Conservation (phyloP, 2,329 filamentous ascomycete genomes). For the Penicillium sp. region DNA sequence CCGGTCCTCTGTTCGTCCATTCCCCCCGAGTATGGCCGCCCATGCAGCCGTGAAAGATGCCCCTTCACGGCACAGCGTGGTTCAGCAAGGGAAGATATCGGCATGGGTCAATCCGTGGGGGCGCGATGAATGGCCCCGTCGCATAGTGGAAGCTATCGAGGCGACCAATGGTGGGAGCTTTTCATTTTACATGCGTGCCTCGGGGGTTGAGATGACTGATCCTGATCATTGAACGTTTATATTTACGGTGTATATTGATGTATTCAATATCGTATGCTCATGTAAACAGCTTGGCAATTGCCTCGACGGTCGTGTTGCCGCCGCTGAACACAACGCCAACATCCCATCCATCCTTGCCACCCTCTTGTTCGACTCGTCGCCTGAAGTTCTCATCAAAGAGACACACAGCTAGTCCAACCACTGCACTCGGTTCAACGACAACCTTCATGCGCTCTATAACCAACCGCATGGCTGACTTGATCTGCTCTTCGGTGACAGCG, state of each 20-base stretch:
- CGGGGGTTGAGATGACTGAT: constrained; percentile 27
- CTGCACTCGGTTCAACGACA: constrained; percentile 83
- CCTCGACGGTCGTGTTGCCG: constrained; percentile 65
- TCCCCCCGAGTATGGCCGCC: constrained; percentile 35
- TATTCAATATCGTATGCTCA: constrained; percentile 4
- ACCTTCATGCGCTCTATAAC: constrained; percentile 87
- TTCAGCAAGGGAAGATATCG: constrained; percentile 36
- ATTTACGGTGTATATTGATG: not conserved
- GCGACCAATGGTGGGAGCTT: constrained; percentile 32
- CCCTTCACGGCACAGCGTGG: constrained; percentile 36
- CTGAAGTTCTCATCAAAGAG: constrained; percentile 86
- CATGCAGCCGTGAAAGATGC: constrained; percentile 38
- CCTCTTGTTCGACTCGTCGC: constrained; percentile 61
- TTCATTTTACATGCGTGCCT: constrained; percentile 28
- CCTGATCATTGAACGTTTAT: not conserved
- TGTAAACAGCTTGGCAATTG: constrained; percentile 56
- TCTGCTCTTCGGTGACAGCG: constrained; percentile 78
- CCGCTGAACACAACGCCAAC: constrained; percentile 61
- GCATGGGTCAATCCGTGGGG: constrained; percentile 41
- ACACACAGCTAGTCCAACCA: constrained; percentile 77
- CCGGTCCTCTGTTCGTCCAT: constrained; percentile 37
- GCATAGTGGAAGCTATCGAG: constrained; percentile 31
- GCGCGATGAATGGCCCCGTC: constrained; percentile 37
- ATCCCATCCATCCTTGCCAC: constrained; percentile 72
- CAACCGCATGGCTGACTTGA: constrained; percentile 70